Evolutionary conservation across 192 early-diverging fungal genomes (phyloP).

Genomic region (Entrophospora sp.): DNA sequence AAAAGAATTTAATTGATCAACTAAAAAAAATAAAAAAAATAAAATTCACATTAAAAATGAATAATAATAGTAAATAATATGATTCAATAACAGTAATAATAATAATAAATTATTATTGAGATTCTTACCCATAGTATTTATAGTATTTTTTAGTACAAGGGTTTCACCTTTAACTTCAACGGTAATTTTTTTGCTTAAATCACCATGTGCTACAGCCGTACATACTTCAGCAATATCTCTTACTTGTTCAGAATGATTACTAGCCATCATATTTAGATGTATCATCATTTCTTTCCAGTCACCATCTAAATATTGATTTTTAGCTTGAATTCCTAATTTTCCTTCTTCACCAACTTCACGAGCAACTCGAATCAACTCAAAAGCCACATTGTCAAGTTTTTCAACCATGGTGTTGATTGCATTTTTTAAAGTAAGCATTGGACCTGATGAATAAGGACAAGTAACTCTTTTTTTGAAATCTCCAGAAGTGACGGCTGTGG

Average conservation of each 20-base stretch:
- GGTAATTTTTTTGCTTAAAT: constrained; percentile 59
- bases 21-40: constrained; percentile 26
- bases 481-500: constrained; percentile 42
- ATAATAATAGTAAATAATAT: not conserved
- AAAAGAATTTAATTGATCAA: constrained; percentile 42
- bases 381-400: not conserved
- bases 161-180: constrained; percentile 67
- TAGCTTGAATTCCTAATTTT: constrained; percentile 58
- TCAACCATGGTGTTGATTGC: constrained; percentile 70
- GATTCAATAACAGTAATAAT: not conserved
- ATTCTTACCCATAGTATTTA: constrained; percentile 63
- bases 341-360: constrained; percentile 65
- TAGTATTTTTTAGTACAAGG: constrained; percentile 60
- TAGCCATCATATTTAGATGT: constrained; percentile 49
- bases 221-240: constrained; percentile 63
- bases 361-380: constrained; percentile 58
- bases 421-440: constrained; percentile 60
- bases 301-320: constrained; percentile 38
- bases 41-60: constrained; percentile 16
- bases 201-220: constrained; percentile 60
- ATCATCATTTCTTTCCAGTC: constrained; percentile 48
- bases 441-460: constrained; percentile 51
- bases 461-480: constrained; percentile 52
- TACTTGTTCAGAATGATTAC: constrained; percentile 47
- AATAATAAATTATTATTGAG: not conserved